These are phyloP conservation scores for Hymenoscyphus fraxineus DNA, from an alignment of 2,329 filamentous ascomycete species.

Conservation along the genomic window DNA sequence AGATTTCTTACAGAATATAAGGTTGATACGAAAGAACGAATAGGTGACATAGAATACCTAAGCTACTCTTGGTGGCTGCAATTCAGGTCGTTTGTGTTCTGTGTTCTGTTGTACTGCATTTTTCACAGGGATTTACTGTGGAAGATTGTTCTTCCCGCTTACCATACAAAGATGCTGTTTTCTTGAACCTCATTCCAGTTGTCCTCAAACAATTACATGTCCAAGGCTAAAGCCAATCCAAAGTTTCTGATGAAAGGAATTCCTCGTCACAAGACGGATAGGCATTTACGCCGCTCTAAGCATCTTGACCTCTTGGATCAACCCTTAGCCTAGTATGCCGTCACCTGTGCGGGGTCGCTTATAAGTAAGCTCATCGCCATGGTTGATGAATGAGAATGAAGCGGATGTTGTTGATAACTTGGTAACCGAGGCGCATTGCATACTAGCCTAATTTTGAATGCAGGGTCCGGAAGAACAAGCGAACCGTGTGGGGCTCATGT, in stretches of 20 bases:
- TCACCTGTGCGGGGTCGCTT: neutral
- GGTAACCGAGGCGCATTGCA: neutral
- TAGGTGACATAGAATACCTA: neutral
- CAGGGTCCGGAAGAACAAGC: neutral
- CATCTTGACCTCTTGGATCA: neutral
- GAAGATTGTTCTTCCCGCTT: neutral
- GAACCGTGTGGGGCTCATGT: neutral
- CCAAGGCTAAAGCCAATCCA: neutral
- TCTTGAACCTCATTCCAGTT: neutral
- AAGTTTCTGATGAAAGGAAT: neutral
- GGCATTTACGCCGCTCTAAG: neutral
- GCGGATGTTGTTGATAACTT: neutral
- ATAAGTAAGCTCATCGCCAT: neutral
- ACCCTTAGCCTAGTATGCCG: neutral
- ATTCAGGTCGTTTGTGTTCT: neutral
- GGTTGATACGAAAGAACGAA: neutral
- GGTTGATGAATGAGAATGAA: neutral
- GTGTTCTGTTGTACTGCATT: neutral
- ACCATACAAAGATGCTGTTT: neutral
- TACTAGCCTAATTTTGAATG: neutral
- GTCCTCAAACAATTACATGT: neutral
- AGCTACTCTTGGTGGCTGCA: neutral
- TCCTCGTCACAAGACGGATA: neutral
- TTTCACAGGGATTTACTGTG: neutral
- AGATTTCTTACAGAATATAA: no score